These are phyloP conservation scores for Chloris gayana DNA, from an alignment of 176 grass and related monocot species.

Conservation along the genomic window DNA sequence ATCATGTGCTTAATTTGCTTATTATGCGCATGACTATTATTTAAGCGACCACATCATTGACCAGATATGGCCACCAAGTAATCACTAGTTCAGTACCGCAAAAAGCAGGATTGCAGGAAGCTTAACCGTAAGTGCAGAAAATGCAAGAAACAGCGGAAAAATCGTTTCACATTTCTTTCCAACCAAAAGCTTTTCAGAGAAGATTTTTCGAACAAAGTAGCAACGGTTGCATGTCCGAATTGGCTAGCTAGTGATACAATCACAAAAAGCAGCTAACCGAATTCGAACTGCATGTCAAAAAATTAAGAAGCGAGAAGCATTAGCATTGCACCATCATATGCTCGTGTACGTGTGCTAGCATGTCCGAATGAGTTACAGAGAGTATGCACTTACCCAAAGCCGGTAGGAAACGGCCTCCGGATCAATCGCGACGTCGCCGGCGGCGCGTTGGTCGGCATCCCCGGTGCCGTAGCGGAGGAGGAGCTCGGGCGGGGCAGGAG, in stretches of 20 bases:
- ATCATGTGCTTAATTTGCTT: background rate
- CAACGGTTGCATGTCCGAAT: background rate
- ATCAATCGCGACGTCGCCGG: slow-evolving; percentile 39
- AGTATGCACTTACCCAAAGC: slow-evolving; percentile 63
- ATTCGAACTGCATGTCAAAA: background rate
- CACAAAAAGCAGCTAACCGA: background rate
- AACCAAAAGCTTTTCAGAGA: background rate
- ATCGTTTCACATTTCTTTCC: background rate
- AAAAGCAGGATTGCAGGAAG: background rate
- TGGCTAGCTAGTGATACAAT: too few relatives aligned
- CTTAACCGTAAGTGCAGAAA: background rate
- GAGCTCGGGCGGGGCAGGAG: slow-evolving; percentile 42
- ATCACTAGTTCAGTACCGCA: background rate
- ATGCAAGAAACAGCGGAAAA: background rate
- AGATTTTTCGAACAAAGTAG: background rate
- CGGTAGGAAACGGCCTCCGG: slow-evolving; percentile 77
- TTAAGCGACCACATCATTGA: slow-evolving; percentile 5
- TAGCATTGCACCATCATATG: slow-evolving; percentile 13
- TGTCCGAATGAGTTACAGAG: background rate
- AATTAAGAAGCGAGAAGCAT: background rate
- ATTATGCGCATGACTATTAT: slow-evolving; percentile 2
- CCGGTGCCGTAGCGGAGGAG: slow-evolving; percentile 37
- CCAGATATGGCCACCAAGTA: slow-evolving; percentile 1
- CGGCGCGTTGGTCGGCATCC: slow-evolving; percentile 9
- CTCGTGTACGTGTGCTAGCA: background rate